These are phyloP conservation scores for Macrocybe gigantea DNA, from an alignment of 768 basidiomycete species.

Conservation along the genomic window DNA sequence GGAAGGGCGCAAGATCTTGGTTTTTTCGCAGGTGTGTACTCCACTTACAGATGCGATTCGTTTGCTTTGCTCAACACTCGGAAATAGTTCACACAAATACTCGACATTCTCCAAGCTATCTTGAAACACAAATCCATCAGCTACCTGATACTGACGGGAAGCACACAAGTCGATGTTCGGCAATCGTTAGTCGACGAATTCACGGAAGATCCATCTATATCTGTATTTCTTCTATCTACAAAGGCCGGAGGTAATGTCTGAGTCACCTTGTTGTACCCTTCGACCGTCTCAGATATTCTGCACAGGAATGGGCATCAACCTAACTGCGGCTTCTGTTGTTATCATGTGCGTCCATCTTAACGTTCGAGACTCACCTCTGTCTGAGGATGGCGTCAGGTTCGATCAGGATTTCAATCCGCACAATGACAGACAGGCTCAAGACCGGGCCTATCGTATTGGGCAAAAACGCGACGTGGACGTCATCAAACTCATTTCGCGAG, in stretches of 20 bases:
- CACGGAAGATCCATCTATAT: conserved; percentile 79
- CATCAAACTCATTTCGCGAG: conserved; percentile 86
- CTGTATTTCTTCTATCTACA: conserved; percentile 86
- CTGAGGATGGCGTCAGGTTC: conserved; percentile 44
- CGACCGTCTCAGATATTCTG: conserved; percentile 1
- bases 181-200: conserved; percentile 96
- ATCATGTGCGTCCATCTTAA: conserved; percentile 57
- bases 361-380: conserved; percentile 4
- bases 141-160: conserved; percentile 84
- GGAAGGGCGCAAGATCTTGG: conserved; percentile 75
- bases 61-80: background rate
- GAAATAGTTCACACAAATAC: conserved; percentile 85
- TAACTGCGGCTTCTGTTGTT: conserved; percentile 93
- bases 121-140: conserved; percentile 67
- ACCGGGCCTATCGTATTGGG: conserved; percentile 95
- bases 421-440: conserved; percentile 97
- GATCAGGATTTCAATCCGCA: conserved; percentile 98
- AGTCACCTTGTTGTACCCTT: too few species aligned
- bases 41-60: background rate
- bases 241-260: conserved; percentile 65
- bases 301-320: conserved; percentile 86
- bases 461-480: conserved; percentile 94
- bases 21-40: conserved; percentile 84
- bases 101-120: conserved; percentile 87
- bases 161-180: conserved; percentile 89